These are phyloP conservation scores for Fusarium sp. DNA, from an alignment of 2,329 filamentous ascomycete genomes.

Conservation along the genomic window DNA sequence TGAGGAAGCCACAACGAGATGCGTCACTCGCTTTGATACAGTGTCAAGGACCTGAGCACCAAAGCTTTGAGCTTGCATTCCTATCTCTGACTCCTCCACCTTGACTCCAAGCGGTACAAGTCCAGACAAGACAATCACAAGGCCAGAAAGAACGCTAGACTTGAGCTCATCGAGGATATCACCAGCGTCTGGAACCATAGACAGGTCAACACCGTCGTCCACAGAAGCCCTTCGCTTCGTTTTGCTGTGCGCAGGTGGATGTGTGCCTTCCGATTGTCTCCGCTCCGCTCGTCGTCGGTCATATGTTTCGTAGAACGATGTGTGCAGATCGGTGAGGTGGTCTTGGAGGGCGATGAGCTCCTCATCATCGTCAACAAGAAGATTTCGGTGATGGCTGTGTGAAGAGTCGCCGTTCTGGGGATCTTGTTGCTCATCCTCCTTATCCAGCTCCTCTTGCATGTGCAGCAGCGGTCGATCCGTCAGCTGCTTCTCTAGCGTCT, in stretches of 20 bases:
- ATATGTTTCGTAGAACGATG: constrained; percentile 85
- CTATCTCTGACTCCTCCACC: constrained; percentile 85
- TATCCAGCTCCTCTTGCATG: constrained; percentile 91
- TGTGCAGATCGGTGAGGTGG: constrained; percentile 81
- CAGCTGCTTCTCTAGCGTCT: constrained; percentile 87
- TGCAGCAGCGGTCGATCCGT: constrained; percentile 90
- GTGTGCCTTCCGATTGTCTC: constrained; percentile 51
- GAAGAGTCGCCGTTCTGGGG: constrained; percentile 42
- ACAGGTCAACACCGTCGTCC: constrained; percentile 59
- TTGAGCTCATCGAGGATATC: constrained; percentile 88
- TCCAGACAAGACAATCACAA: constrained; percentile 88
- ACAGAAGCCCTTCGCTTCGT: constrained; percentile 46
- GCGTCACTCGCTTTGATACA: constrained; percentile 74
- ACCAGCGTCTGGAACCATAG: constrained; percentile 83
- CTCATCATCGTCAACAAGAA: constrained; percentile 88
- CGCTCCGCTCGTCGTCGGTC: constrained; percentile 64
- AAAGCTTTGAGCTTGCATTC: constrained; percentile 86
- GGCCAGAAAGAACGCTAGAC: constrained; percentile 76
- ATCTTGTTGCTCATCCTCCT: constrained; percentile 67
- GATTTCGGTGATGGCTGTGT: constrained; percentile 66
- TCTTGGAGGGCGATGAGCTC: constrained; percentile 83
- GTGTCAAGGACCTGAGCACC: constrained; percentile 74
- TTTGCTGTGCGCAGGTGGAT: constrained; percentile 50
- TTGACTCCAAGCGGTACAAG: constrained; percentile 87
- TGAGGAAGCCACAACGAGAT: constrained; percentile 77